A percentile compares a stretch with the other conserved stretches of the same genome.
Conservation (phyloP, 1,284 basidiomycete species). For the Heterobasidion annosum region DNA sequence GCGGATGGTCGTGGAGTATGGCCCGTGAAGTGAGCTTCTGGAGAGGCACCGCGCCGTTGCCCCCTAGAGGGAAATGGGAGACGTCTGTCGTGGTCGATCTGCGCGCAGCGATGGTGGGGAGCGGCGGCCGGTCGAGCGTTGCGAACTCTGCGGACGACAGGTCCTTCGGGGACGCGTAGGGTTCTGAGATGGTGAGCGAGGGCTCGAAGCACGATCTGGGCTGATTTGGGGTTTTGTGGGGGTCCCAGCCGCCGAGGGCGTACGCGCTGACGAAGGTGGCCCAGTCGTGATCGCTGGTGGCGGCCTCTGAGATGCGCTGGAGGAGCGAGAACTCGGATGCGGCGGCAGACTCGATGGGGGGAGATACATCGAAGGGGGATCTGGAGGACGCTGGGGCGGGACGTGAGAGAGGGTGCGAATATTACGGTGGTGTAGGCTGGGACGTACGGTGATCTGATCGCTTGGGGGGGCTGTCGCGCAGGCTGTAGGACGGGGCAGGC, state of each 20-base stretch:
- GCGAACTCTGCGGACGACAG: not conserved
- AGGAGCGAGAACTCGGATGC: conserved; percentile 14
- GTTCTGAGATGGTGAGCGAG: conserved; percentile 6
- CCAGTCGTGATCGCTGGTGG: conserved; percentile 57
- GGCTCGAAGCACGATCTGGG: conserved; percentile 32
- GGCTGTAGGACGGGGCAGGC: too few relatives aligned
- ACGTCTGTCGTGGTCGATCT: not conserved
- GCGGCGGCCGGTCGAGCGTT: not conserved
- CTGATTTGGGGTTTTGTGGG: conserved; percentile 62
- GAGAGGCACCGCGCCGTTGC: not conserved
- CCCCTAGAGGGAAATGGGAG: not conserved
- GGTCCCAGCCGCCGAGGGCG: conserved; percentile 74
- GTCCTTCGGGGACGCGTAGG: not conserved
- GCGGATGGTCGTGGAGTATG: not conserved
- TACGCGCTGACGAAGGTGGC: conserved; percentile 69
- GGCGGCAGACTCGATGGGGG: not conserved
- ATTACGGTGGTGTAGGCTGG: too few relatives aligned
- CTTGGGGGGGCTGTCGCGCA: too few relatives aligned
- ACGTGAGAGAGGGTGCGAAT: too few relatives aligned
- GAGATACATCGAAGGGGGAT: not conserved
- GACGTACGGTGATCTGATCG: too few relatives aligned
- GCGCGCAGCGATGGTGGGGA: not conserved
- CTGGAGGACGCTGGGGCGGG: not conserved
- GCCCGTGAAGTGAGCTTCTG: not conserved
- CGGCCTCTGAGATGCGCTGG: conserved; percentile 7